phyloP scores from a whole-genome alignment of 768 basidiomycete species.

The Krasilnikovozyma curviuscula region DNA sequence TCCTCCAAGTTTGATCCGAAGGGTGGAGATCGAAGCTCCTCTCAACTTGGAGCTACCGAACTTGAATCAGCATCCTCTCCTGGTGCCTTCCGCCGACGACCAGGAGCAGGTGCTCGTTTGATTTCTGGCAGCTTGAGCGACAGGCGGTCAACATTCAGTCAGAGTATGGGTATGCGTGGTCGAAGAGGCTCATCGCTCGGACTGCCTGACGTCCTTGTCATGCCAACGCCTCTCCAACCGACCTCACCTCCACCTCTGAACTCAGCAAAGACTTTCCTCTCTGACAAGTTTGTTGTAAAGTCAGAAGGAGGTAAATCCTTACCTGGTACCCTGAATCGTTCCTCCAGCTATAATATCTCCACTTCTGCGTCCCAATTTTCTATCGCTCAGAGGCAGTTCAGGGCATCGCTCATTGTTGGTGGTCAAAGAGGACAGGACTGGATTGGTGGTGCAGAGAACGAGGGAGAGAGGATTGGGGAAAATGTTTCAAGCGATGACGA shows the following conservation, averaged over 20 bases:
- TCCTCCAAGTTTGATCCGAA: conserved; percentile 10
- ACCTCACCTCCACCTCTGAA: no score
- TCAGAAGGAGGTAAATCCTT: conserved; percentile 5
- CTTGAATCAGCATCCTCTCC: background rate
- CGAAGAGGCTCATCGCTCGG: conserved; percentile 7
- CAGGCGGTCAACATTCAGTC: background rate
- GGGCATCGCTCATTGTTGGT: conserved; percentile 10
- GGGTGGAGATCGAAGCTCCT: background rate
- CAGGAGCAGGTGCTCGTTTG: background rate
- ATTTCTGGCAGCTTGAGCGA: background rate
- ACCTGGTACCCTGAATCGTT: background rate
- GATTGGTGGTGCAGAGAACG: conserved; percentile 8
- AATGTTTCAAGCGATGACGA: no score
- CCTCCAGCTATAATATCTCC: conserved; percentile 1
- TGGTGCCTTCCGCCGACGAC: background rate
- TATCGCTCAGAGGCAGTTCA: conserved; percentile 11
- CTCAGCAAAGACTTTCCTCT: no score
- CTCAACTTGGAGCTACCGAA: background rate
- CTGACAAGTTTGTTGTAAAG: no score
- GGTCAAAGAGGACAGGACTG: conserved; percentile 6
- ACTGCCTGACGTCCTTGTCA: conserved; percentile 9
- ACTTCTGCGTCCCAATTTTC: background rate
- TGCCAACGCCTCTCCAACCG: conserved; percentile 9
- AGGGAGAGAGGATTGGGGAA: conserved; percentile 6
- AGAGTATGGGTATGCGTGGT: conserved; percentile 4